A percentile compares a stretch with the other conserved stretches of the same genome.
These are phyloP conservation scores for Senna siamea DNA, from an alignment of 306 rosid species.

Conservation along the genomic window DNA sequence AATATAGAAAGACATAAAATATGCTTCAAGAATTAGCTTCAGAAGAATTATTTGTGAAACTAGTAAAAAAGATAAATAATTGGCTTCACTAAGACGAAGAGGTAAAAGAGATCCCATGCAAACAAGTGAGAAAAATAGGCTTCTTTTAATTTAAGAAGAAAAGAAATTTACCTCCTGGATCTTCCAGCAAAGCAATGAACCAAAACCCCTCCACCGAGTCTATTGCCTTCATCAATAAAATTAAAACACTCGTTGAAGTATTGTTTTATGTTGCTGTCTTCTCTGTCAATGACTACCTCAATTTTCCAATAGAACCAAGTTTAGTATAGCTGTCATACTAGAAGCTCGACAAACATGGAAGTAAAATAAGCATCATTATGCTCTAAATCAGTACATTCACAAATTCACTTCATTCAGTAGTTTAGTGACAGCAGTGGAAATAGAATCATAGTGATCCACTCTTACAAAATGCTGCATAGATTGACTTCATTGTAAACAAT, in stretches of 20 bases:
- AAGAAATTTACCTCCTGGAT: conserved; percentile 80
- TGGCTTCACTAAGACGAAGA: neutral
- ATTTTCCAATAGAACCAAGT: conserved; percentile 46
- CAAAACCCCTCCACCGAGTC: conserved; percentile 68
- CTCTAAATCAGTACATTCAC: neutral
- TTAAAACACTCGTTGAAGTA: conserved; percentile 73
- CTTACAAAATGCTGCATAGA: conserved; percentile 15
- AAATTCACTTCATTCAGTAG: conserved; percentile 27
- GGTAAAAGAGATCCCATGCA: conserved; percentile 5
- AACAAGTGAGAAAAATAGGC: conserved; percentile 16
- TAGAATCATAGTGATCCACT: conserved; percentile 22
- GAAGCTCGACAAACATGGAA: conserved; percentile 30
- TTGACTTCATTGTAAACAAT: conserved; percentile 5
- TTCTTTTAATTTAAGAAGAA: neutral
- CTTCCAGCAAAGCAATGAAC: conserved; percentile 86
- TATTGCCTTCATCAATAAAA: conserved; percentile 75
- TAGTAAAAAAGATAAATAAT: neutral
- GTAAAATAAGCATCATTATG: conserved; percentile 4
- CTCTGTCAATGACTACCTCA: conserved; percentile 71
- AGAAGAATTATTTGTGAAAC: neutral
- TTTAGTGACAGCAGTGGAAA: conserved; percentile 26
- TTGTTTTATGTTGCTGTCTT: conserved; percentile 52
- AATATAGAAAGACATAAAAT: neutral
- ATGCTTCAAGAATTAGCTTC: neutral
- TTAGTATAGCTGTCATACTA: conserved; percentile 38